Percentiles rank a stretch among this genome's conserved stretches.
Conservation (phyloP, 768 basidiomycete genomes). For the Albatrellus ellisii region DNA sequence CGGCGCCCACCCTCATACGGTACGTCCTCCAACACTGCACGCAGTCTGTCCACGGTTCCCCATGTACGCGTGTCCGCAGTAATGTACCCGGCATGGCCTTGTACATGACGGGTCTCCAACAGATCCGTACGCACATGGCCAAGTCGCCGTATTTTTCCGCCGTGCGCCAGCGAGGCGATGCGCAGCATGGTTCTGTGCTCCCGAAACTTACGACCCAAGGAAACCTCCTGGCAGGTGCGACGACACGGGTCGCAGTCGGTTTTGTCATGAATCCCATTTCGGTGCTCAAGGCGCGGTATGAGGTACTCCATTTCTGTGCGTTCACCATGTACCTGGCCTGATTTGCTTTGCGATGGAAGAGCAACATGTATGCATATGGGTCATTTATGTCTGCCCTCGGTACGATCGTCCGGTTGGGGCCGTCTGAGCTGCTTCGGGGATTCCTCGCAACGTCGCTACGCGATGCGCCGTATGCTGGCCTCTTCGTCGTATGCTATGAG, state of each 20-base stretch:
- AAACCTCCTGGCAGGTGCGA: conserved; percentile 79
- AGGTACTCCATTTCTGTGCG: conserved; percentile 54
- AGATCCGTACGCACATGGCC: conserved; percentile 68
- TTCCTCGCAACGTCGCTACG: conserved; percentile 81
- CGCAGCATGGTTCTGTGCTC: conserved; percentile 35
- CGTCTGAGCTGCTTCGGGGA: conserved; percentile 74
- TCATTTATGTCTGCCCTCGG: conserved; percentile 45
- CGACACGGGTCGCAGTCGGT: conserved; percentile 68
- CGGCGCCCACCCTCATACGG: conserved; percentile 68
- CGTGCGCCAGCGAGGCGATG: conserved; percentile 8
- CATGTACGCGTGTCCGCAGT: conserved; percentile 24
- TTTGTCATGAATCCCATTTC: conserved; percentile 84
- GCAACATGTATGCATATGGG: conserved; percentile 62
- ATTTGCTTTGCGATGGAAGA: conserved; percentile 29
- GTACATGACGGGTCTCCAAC: conserved; percentile 81
- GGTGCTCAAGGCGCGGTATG: conserved; percentile 83
- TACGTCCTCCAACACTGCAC: conserved; percentile 15
- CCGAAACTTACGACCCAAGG: conserved; percentile 64
- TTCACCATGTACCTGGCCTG: not conserved
- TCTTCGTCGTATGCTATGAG: conserved; percentile 85
- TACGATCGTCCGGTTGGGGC: conserved; percentile 54
- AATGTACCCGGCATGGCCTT: conserved; percentile 90
- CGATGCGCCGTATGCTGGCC: conserved; percentile 88
- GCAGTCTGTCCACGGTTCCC: not conserved
- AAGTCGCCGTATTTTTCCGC: conserved; percentile 54